Percentiles rank a stretch among this genome's conserved stretches.
Evolutionary conservation across 2,329 filamentous ascomycete species (phyloP).

Genomic region (Westerdykella ornata): DNA sequence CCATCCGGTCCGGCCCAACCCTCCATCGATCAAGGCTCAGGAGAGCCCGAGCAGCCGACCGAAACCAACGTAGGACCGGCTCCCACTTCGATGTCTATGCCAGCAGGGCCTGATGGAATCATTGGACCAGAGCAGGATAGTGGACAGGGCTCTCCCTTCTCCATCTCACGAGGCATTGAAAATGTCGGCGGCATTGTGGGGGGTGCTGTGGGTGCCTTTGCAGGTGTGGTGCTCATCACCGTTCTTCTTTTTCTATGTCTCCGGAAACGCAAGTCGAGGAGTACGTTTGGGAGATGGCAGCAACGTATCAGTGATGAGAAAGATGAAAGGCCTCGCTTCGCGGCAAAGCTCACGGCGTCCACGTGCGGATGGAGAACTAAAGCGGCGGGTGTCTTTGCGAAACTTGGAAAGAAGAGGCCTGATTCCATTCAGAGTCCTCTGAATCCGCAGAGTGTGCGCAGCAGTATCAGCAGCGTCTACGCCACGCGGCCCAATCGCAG

Average conservation of each 20-base stretch:
- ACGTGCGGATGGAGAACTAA: slow-evolving; percentile 12
- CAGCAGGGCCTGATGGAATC: slow-evolving; percentile 21
- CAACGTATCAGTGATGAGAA: slow-evolving; percentile 16
- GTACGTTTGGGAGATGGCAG: slow-evolving; percentile 11
- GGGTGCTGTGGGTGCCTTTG: slow-evolving; percentile 31
- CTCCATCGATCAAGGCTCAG: slow-evolving; percentile 9
- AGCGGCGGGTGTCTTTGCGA: slow-evolving; percentile 20
- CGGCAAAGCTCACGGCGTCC: slow-evolving; percentile 6
- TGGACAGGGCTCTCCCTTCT: slow-evolving; percentile 8
- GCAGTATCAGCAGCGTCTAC: slow-evolving; percentile 30
- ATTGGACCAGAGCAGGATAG: slow-evolving; percentile 22
- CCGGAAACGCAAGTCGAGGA: slow-evolving; percentile 24
- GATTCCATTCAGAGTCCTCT: slow-evolving; percentile 24
- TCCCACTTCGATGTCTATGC: slow-evolving; percentile 8
- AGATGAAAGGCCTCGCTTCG: slow-evolving; percentile 7
- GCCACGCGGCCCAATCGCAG: slow-evolving; percentile 21
- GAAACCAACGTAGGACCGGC: slow-evolving; percentile 10
- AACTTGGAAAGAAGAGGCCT: slow-evolving; percentile 24
- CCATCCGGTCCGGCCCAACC: slow-evolving; percentile 10
- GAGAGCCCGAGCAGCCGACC: slow-evolving; percentile 10
- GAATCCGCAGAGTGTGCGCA: slow-evolving; percentile 22
- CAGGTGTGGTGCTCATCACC: slow-evolving; percentile 27
- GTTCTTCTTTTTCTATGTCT: slow-evolving; percentile 30
- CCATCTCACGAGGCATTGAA: slow-evolving; percentile 10
- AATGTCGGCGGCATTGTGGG: slow-evolving; percentile 31